Evolutionary conservation across 768 basidiomycete species (phyloP).

Genomic region (Pisolithus tinctorius): DNA sequence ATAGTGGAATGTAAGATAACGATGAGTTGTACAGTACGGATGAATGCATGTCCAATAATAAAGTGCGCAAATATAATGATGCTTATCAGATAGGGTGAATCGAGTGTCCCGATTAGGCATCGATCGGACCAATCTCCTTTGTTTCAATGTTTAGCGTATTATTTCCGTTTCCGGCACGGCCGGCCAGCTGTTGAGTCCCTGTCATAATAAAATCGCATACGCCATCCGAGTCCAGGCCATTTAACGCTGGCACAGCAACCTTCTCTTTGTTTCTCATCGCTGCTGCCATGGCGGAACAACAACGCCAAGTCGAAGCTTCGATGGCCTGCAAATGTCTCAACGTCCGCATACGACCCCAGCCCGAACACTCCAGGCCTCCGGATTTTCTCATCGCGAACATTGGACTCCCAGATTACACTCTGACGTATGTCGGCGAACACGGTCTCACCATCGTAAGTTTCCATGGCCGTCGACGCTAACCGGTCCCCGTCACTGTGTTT

Average conservation of each 20-base stretch:
- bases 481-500: conserved; percentile 5
- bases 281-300: conserved; percentile 16
- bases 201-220: conserved; percentile 21
- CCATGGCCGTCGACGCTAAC: background rate
- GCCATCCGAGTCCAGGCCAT: conserved; percentile 12
- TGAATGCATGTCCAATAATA: background rate
- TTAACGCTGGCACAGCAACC: conserved; percentile 21
- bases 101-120: no score
- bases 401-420: conserved; percentile 36
- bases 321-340: conserved; percentile 72
- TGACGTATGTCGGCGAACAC: conserved; percentile 58
- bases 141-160: background rate
- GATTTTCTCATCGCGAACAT: conserved; percentile 25
- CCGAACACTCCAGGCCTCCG: conserved; percentile 23
- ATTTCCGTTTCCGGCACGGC: background rate
- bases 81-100: no score
- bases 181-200: conserved; percentile 20
- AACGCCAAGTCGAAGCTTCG: conserved; percentile 10
- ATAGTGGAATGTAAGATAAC: no score
- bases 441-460: conserved; percentile 59
- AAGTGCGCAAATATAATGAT: no score
- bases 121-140: background rate
- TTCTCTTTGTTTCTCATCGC: conserved; percentile 12
- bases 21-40: background rate
- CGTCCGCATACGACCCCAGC: conserved; percentile 44